phyloP scores from a whole-genome alignment of 1,284 basidiomycete genomes.

The Peniophora sp. region DNA sequence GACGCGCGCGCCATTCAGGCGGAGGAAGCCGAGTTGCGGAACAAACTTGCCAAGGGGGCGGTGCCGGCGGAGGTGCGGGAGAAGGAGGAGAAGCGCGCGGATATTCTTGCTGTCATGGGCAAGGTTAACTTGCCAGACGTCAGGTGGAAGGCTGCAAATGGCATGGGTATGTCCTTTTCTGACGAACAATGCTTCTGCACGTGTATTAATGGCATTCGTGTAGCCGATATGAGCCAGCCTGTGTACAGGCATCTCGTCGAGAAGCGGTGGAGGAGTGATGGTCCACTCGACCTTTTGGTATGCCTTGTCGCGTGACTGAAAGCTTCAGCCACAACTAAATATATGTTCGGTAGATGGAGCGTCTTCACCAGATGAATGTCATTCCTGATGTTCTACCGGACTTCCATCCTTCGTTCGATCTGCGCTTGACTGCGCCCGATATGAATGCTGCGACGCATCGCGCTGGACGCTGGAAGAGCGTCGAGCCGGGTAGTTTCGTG shows the following conservation, averaged over 20 bases:
- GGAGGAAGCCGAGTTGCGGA: conserved; percentile 36
- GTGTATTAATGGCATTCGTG: background rate
- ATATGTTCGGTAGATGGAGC: conserved; percentile 66
- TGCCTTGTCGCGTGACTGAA: conserved; percentile 18
- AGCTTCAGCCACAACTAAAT: conserved; percentile 1
- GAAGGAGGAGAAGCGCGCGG: conserved; percentile 25
- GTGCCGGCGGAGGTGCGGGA: conserved; percentile 32
- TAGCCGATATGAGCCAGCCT: conserved; percentile 57
- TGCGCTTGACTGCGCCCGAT: conserved; percentile 53
- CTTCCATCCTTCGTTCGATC: conserved; percentile 67
- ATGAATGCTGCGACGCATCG: conserved; percentile 24
- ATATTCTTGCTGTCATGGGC: conserved; percentile 37
- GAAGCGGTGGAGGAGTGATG: conserved; percentile 79
- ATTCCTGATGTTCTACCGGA: conserved; percentile 80
- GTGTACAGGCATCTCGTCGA: conserved; percentile 80
- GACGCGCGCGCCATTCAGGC: conserved; percentile 36
- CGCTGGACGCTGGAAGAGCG: conserved; percentile 33
- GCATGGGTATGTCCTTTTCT: conserved; percentile 44
- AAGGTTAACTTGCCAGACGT: conserved; percentile 73
- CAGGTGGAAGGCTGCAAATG: conserved; percentile 68
- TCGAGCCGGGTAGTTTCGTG: conserved; percentile 69
- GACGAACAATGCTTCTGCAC: background rate
- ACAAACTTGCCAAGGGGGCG: conserved; percentile 18
- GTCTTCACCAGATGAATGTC: conserved; percentile 83
- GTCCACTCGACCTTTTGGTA: conserved; percentile 77